Conservation (phyloP, 495 filamentous ascomycete species). For the Neurospora sp. region DNA sequence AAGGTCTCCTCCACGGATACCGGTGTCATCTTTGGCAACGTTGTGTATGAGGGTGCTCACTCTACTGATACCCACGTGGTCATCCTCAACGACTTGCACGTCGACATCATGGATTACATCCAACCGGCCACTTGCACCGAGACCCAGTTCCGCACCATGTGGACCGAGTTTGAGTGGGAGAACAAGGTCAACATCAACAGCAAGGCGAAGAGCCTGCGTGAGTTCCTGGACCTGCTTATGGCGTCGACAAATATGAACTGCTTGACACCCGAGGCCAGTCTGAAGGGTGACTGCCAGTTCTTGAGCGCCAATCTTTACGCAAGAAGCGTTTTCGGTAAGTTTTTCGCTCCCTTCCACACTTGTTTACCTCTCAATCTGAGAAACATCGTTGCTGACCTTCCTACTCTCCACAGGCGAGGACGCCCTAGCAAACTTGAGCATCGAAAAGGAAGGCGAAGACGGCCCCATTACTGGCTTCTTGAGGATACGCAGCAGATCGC, state of each 20-base stretch:
- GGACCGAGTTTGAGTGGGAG: constrained; percentile 99
- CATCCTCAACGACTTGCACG: constrained; percentile 96
- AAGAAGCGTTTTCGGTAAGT: constrained; percentile 95
- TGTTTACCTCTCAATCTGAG: background rate
- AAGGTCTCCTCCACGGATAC: constrained; percentile 98
- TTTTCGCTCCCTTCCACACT: background rate
- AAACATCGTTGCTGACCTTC: constrained; percentile 13
- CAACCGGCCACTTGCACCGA: constrained; percentile 94
- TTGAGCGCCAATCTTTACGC: constrained; percentile 96
- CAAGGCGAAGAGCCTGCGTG: constrained; percentile 84
- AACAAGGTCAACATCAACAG: constrained; percentile 99
- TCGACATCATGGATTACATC: constrained; percentile 99
- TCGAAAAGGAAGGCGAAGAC: constrained; percentile 94
- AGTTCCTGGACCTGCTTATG: constrained; percentile 93
- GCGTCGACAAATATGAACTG: constrained; percentile 98
- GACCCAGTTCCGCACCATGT: constrained; percentile 99
- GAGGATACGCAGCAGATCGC: constrained; percentile 92
- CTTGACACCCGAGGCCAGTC: constrained; percentile 87
- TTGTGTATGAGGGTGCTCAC: constrained; percentile 93
- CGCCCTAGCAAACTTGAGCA: constrained; percentile 92
- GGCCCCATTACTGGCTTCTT: constrained; percentile 98
- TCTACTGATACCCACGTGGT: constrained; percentile 95
- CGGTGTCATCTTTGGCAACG: constrained; percentile 98
- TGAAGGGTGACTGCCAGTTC: constrained; percentile 98
- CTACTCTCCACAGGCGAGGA: constrained; percentile 67